Evolutionary conservation across 1,139 yeast genomes (phyloP).

Genomic region (Pichia sp.): DNA sequence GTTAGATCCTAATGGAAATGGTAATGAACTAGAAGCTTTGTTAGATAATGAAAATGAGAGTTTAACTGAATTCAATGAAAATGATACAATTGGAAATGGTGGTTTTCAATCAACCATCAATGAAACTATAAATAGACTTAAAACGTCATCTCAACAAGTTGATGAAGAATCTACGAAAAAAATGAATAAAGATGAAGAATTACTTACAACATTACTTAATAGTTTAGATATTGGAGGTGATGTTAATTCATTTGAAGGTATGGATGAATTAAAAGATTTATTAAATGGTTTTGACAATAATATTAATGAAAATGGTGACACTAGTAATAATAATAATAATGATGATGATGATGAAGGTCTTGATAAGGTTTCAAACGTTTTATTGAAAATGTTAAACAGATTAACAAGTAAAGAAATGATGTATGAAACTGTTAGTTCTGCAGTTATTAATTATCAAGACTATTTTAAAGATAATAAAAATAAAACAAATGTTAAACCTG

Average conservation of each 20-base stretch:
- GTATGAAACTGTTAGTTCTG: constrained; percentile 82
- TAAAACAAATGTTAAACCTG: constrained; percentile 25
- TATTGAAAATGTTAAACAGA: constrained; percentile 75
- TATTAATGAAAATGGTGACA: constrained; percentile 36
- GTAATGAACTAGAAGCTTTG: constrained; percentile 3
- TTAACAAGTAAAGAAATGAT: constrained; percentile 80
- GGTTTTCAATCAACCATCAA: constrained; percentile 73
- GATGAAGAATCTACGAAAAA: constrained; percentile 45
- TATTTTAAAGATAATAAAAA: constrained; percentile 46
- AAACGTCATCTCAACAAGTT: constrained; percentile 56
- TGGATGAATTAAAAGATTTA: constrained; percentile 9
- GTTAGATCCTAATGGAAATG: constrained; percentile 25
- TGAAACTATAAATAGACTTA: constrained; percentile 75
- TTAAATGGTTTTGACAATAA: constrained; percentile 32
- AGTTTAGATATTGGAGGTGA: constrained; percentile 32
- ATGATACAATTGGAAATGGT: constrained; percentile 18
- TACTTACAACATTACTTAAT: constrained; percentile 46
- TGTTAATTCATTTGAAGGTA: constrained; percentile 8
- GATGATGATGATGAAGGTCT: constrained; percentile 36
- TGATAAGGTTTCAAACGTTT: constrained; percentile 57
- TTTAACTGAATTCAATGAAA: neutral
- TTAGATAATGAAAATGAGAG: neutral
- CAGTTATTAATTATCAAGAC: constrained; percentile 61
- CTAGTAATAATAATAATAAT: constrained; percentile 34
- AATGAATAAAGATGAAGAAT: constrained; percentile 48